Evolutionary conservation across 139 green algal species (phyloP).

Genomic region (Klebsormidium nitens): DNA sequence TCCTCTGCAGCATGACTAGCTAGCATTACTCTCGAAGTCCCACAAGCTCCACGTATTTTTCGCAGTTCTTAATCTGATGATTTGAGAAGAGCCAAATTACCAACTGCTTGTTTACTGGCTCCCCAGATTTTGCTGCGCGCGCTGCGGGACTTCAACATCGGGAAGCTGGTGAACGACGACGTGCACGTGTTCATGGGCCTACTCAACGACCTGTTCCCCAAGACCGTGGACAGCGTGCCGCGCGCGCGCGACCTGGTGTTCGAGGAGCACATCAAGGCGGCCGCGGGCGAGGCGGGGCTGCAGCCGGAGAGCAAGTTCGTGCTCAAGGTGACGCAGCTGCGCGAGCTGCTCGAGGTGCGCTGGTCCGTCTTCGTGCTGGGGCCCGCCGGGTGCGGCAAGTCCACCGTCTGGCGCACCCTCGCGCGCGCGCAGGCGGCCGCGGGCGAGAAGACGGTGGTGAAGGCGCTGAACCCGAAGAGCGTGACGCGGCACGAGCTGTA

Average conservation of each 20-base stretch:
- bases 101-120: constrained; percentile 42
- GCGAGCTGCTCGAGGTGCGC: constrained; percentile 63
- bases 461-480: constrained; percentile 80
- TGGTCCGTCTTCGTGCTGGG: constrained; percentile 92
- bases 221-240: constrained; percentile 71
- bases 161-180: constrained; percentile 86
- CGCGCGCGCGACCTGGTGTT: constrained; percentile 67
- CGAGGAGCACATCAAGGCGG: constrained; percentile 60
- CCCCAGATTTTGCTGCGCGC: constrained; percentile 61
- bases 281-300: constrained; percentile 70
- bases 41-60: no score
- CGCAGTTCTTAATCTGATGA: not conserved
- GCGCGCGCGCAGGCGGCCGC: constrained; percentile 67
- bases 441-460: constrained; percentile 68
- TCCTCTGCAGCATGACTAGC: no score
- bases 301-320: constrained; percentile 81
- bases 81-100: constrained; percentile 22
- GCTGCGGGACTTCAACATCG: constrained; percentile 91
- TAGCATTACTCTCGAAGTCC: no score
- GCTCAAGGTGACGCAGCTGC: constrained; percentile 82
- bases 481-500: constrained; percentile 93
- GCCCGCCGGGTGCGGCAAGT: constrained; percentile 84
- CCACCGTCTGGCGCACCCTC: constrained; percentile 83
- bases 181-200: constrained; percentile 85
- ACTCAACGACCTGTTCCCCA: constrained; percentile 89